Conservation (phyloP, 2,329 filamentous ascomycete genomes). For the Calycina marina region DNA sequence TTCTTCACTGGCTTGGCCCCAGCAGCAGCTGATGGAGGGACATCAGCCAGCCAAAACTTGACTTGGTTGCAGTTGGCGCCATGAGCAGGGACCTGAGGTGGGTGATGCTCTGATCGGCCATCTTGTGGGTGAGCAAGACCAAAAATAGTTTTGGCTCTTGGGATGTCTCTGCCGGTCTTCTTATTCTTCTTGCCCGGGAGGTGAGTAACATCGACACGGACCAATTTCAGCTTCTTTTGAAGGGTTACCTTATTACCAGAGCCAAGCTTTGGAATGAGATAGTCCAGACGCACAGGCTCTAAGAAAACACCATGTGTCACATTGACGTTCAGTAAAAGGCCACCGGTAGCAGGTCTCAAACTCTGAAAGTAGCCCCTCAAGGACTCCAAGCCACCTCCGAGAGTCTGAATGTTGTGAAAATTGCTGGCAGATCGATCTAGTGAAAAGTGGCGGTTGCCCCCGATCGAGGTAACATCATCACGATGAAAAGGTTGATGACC, state of each 20-base stretch:
- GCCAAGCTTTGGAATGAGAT: conserved; percentile 24
- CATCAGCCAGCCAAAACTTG: conserved; percentile 34
- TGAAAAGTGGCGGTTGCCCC: conserved; percentile 37
- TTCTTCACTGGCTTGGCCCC: conserved; percentile 19
- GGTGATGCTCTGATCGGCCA: conserved; percentile 22
- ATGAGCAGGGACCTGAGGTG: conserved; percentile 21
- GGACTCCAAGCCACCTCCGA: conserved; percentile 38
- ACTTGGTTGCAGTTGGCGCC: conserved; percentile 38
- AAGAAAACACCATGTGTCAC: conserved; percentile 46
- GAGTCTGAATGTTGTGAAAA: conserved; percentile 17
- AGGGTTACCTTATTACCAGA: conserved; percentile 10
- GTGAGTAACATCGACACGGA: conserved; percentile 29
- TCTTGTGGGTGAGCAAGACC: conserved; percentile 29
- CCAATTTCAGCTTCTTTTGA: conserved; percentile 22
- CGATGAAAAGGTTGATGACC: conserved; percentile 29
- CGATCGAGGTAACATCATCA: conserved; percentile 28
- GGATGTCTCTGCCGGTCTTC: conserved; percentile 21
- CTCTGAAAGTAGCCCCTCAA: conserved; percentile 48
- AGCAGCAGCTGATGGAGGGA: conserved; percentile 9
- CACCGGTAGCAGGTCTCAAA: conserved; percentile 40
- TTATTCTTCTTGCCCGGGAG: conserved; percentile 20
- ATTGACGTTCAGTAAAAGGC: conserved; percentile 47
- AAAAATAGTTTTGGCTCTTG: conserved; percentile 30
- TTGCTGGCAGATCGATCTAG: conserved; percentile 19
- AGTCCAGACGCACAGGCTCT: conserved; percentile 27